Base-by-base conservation (phyloP, 1,139 yeast genomes). In the Debaryomycetaceae sp. region DNA sequence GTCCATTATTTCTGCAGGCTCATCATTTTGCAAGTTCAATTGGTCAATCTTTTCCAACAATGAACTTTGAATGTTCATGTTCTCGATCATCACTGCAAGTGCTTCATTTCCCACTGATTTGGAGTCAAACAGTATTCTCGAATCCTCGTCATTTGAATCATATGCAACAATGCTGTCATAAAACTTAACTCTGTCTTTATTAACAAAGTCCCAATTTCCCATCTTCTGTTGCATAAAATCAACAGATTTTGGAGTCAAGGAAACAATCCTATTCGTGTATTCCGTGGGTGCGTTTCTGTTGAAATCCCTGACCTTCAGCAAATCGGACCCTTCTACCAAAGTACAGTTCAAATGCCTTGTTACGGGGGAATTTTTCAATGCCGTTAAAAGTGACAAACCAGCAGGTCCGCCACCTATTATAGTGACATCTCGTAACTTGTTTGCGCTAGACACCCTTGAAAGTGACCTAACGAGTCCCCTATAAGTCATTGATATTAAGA, bases 341-440 rank as follows among this genome's bases (percentile, higher is more conserved):
- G 84, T 79, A 41, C 95, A 79, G 43, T 76, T 73, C 40, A 89
- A 72, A 45, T 80, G 73, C 24, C 68, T 69, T 5, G 96, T 79
- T 35, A 72, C 63, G 7, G 84, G 81, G 2, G 91, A 83, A 54
- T 77, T 75, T 60, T 87, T 74, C 76, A 60, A 84, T 0, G 96
- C 95, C 0, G 96, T 78, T 2, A 95, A 83, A 36, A 93, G 69
- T 1, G 97, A 84, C 45, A 93, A 69, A 0, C 99, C 99, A 0
- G 99, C 98, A 1, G 98, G 97, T 0, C 99, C 99, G 6, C 96
- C 99, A 24, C 99, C 99, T 40, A 95, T 87, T 46, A 93, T 86
- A 9, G 88, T 84, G 23, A 95, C 81, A 62, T 93, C 99, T 42
- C 76, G 75, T 23, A 66, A 57, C 37, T 50, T 52, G 11, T n/a